phyloP scores from a whole-genome alignment of 805 yeast species.

The Tetrapisispora taiwanensis region DNA sequence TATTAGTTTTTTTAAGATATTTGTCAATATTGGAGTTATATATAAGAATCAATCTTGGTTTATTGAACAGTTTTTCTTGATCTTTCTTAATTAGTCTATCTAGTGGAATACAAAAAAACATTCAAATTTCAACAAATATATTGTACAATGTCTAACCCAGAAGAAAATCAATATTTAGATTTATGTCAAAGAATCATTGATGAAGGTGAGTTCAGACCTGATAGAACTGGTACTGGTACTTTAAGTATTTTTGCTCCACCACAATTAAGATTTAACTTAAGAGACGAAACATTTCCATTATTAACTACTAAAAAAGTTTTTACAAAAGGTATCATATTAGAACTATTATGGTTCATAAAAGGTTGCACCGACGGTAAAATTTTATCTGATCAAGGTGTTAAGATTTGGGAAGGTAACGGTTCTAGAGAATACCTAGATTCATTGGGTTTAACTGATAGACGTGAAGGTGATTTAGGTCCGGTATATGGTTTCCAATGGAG shows the following conservation, averaged over 20 bases:
- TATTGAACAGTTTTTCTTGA: no score
- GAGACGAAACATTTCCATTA: constrained; percentile 69
- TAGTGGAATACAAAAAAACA: no score
- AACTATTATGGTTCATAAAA: constrained; percentile 82
- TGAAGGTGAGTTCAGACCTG: constrained; percentile 86
- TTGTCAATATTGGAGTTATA: no score
- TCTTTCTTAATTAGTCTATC: no score
- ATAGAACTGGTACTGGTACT: constrained; percentile 97
- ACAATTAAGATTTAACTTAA: constrained; percentile 72
- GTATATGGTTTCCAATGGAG: constrained; percentile 99
- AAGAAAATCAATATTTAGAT: constrained; percentile 81
- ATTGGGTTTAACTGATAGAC: constrained; percentile 66
- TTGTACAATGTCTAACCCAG: constrained; percentile 22
- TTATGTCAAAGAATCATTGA: constrained; percentile 66
- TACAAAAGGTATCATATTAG: constrained; percentile 79
- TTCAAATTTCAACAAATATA: no score
- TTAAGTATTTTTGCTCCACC: constrained; percentile 89
- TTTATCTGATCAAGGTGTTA: constrained; percentile 76
- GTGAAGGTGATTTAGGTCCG: constrained; percentile 95
- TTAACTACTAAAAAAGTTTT: constrained; percentile 90
- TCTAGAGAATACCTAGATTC: constrained; percentile 82
- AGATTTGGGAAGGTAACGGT: constrained; percentile 98
- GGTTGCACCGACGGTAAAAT: constrained; percentile 85
- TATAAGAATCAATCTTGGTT: no score
- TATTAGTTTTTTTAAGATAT: no score